Evolutionary conservation across 257 asterid species (phyloP), one percentile per base, ranked within the genome.

Genomic region (Prunella vulgaris): DNA sequence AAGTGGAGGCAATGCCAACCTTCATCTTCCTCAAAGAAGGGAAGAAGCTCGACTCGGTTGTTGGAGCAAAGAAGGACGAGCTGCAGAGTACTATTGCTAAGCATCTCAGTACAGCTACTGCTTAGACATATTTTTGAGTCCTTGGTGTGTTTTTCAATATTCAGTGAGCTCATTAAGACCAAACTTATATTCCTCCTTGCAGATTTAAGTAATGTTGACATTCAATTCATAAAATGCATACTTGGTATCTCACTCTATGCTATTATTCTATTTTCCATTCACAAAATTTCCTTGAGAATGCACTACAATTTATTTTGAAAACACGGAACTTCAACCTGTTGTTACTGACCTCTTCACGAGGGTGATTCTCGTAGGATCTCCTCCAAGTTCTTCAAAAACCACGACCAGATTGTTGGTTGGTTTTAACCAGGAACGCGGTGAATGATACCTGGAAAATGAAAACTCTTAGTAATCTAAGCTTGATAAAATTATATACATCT

Each of bases 1-100:
- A 86, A 5, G 91, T 90, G 66, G 92, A 88, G 80, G 97, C 97
- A 25, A 90, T 90, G 97, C 97, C 98, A n/a, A 88, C 97, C 4
- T 88, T 93, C 84, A 73, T 85, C 82, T 78, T 90, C 78, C 78
- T 93, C 20, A 88, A 82, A 74, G 92, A 85, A 63, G 98, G 98
- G 54, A 85, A 79, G 56, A 77, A 88, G 10, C 63, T 90, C 77
- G 96, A 83, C 56, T 86, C 77, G 67, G 84, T 93, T 60, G 87
- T 93, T 0, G 97, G 98, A 35, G 90, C 95, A 22, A 85, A 80
- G 82, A 93, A 90, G 74, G 97, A 93, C 13, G 95, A 87, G 81
- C 87, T 93, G 82, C 98, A 90, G 83, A 84, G 77, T 67, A 65
- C 84, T 53, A 81, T 89, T 68, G 81, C 87, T 51, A 87, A 87